Conservation (phyloP, 495 filamentous ascomycete species). For the Aspergillus avenaceus region DNA sequence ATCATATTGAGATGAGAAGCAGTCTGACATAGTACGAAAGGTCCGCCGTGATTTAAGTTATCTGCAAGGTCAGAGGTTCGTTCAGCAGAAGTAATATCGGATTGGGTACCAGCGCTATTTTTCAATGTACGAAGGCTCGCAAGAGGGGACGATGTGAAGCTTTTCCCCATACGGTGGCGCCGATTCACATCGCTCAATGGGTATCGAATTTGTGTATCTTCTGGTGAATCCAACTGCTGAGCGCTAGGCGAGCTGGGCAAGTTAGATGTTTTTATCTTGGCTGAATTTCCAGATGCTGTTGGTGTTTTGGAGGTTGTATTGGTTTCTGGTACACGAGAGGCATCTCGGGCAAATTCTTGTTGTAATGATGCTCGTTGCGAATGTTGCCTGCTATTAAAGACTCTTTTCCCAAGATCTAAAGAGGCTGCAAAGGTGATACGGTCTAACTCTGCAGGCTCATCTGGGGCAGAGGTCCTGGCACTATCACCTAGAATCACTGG, state of each 20-base stretch:
- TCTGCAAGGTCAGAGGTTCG: neutral
- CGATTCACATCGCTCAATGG: constrained; percentile 9
- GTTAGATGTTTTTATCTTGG: neutral
- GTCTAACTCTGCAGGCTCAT: constrained; percentile 20
- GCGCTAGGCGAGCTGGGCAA: neutral
- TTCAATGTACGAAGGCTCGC: constrained; percentile 21
- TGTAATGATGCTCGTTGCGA: neutral
- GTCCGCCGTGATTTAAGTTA: neutral
- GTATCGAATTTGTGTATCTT: constrained; percentile 4
- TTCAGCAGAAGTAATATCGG: neutral
- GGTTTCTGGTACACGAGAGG: neutral
- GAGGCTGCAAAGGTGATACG: constrained; percentile 26
- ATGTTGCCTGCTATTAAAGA: neutral
- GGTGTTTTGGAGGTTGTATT: neutral
- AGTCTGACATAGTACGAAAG: neutral
- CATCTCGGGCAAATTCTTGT: neutral
- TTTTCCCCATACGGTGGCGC: constrained; percentile 15
- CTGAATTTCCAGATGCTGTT: neutral
- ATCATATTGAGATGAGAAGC: neutral
- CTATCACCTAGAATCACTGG: neutral
- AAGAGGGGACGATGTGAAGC: constrained; percentile 34
- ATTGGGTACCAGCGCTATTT: neutral
- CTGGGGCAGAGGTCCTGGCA: neutral
- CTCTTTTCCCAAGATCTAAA: constrained; percentile 19
- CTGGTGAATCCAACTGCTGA: neutral